Percentiles rank a stretch among this genome's conserved stretches.
These are phyloP conservation scores for Thalassiosira mediterranea DNA, from an alignment of 352 stramenopile genomes.

Conservation along the genomic window DNA sequence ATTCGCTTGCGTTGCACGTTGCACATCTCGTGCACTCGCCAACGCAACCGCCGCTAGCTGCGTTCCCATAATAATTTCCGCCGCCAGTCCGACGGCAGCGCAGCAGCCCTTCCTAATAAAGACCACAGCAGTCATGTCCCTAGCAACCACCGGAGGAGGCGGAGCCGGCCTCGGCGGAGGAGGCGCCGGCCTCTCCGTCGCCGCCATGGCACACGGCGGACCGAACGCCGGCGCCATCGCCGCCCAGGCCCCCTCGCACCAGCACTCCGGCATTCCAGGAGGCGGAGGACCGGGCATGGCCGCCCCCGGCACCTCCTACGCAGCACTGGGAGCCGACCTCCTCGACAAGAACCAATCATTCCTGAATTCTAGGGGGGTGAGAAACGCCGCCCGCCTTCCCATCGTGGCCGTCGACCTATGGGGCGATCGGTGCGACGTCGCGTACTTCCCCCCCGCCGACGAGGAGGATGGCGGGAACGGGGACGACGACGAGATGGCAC, in stretches of 20 bases:
- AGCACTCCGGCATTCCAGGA: conserved; percentile 25
- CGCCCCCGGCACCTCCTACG: conserved; percentile 33
- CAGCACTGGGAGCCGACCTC: conserved; percentile 66
- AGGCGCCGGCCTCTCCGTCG: conserved; percentile 47
- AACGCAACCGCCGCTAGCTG: too few species aligned
- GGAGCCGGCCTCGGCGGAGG: conserved; percentile 33
- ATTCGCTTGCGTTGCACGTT: too few species aligned
- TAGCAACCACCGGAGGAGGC: conserved; percentile 68
- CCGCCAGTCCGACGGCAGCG: too few species aligned
- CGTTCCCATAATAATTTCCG: too few species aligned
- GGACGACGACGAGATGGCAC: conserved; percentile 16
- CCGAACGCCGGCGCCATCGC: conserved; percentile 48
- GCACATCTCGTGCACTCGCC: too few species aligned
- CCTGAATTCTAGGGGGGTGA: conserved; percentile 61
- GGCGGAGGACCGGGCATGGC: conserved; percentile 14
- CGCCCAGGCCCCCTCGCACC: conserved; percentile 14
- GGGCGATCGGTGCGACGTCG: conserved; percentile 49
- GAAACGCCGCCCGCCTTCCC: conserved; percentile 56
- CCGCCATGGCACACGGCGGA: conserved; percentile 69
- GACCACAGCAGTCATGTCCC: too few species aligned
- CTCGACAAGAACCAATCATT: conserved; percentile 73
- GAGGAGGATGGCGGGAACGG: conserved; percentile 28
- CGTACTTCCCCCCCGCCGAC: conserved; percentile 64
- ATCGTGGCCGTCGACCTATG: conserved; percentile 79
- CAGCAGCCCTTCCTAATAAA: too few species aligned